Evolutionary conservation across 441 rosid genomes (phyloP), one percentile per base, ranked within the genome.

Genomic region (Syzygium syzygioides): DNA sequence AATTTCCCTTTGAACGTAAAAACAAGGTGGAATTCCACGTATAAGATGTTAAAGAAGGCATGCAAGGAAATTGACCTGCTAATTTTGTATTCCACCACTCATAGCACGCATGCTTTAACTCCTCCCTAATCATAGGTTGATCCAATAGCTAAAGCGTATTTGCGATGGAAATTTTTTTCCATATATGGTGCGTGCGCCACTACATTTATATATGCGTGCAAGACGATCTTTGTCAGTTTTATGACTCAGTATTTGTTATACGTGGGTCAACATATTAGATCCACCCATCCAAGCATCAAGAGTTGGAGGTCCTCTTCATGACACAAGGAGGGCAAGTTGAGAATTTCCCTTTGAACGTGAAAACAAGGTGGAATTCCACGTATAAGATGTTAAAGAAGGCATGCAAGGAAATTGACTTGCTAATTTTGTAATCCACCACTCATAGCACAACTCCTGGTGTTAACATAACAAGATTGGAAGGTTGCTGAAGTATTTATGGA

Each of bases 191-290:
- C 64, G 13, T 59, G 30, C 14, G 17, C 66, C 0, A 7, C 12
- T 0, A 17, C 66, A 0, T 0, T 60, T 28, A 28, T 60, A 6
- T 60, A n/a, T 60, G 14, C 17, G n/a, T 28, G 32, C 14, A 6
- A 28, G 32, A 60, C 17, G 4, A 30, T 60, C n/a, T 60, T 28
- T 60, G 66, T 28, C 17, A 60, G 66, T 60, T 60, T 59, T n/a
- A 28, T 28, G 66, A n/a, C 28, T 60, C 66, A 28, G 32, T 28
- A 28, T 0, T 28, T 60, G 32, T 28, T 60, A 13, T 12, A 12
- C 11, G 66, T 0, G 17, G 32, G 7, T 60, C 66, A 14, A 60
- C 66, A 60, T 60, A 28, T 60, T 60, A 0, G 2, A 60, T 60
- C 32, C n/a, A 28, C 66, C 66, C 66, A 14, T 14, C 5, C 32